These are phyloP conservation scores for Mycosarcoma mackinlayi DNA, from an alignment of 1,284 basidiomycete genomes.

Conservation along the genomic window DNA sequence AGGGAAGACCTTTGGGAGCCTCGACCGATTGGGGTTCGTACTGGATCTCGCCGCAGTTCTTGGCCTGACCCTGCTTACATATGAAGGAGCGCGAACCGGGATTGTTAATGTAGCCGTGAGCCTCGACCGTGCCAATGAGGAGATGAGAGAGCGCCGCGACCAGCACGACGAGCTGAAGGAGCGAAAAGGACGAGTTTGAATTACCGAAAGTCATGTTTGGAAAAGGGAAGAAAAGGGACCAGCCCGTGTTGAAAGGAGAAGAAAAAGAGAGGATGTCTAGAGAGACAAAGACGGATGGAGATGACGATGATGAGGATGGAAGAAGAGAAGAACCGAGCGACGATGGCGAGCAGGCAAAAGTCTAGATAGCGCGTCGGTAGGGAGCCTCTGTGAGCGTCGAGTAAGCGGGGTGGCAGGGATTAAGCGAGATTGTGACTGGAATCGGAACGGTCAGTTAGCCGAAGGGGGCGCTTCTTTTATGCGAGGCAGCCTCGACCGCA, in stretches of 20 bases:
- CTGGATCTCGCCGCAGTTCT: conserved; percentile 48
- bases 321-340: conserved; percentile 7
- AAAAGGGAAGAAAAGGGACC: conserved; percentile 12
- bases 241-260: conserved; percentile 13
- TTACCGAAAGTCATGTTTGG: conserved; percentile 4
- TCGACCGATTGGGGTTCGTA: conserved; percentile 53
- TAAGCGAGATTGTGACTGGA: too few relatives aligned
- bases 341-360: background rate
- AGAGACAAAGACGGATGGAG: background rate
- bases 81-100: conserved; percentile 73
- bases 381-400: too few relatives aligned
- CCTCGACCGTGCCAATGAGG: conserved; percentile 38
- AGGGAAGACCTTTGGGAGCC: conserved; percentile 47
- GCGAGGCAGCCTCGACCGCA: conserved; percentile 13
- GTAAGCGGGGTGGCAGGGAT: conserved; percentile 1
- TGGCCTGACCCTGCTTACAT: conserved; percentile 69
- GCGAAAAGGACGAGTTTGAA: conserved; percentile 10
- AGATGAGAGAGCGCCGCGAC: conserved; percentile 36
- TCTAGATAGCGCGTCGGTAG: conserved; percentile 2
- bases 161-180: conserved; percentile 37
- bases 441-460: conserved; percentile 16
- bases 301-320: conserved; percentile 21
- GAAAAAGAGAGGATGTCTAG: background rate
- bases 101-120: conserved; percentile 65
- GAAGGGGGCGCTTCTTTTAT: conserved; percentile 7